phyloP scores from a whole-genome alignment of 495 filamentous ascomycete genomes.

The Penicillium lividum region DNA sequence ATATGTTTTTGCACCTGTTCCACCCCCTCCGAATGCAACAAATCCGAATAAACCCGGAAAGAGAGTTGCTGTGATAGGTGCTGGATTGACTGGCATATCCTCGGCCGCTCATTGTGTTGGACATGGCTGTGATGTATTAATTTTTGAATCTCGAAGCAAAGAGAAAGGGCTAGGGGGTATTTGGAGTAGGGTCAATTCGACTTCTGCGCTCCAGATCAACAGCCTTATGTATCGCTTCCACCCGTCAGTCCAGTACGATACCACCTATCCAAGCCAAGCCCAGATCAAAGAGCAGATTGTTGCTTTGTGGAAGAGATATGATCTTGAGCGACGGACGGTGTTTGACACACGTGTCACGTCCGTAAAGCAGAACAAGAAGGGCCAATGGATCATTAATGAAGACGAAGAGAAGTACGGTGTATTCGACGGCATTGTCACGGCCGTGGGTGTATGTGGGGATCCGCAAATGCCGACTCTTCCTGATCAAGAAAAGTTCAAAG shows the following conservation, averaged over 20 bases:
- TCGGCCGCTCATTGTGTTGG: conserved; percentile 82
- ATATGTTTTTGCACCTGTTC: conserved; percentile 66
- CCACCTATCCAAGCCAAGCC: conserved; percentile 71
- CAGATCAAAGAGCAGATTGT: conserved; percentile 72
- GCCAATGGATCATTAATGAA: conserved; percentile 80
- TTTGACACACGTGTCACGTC: conserved; percentile 70
- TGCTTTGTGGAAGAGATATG: conserved; percentile 73
- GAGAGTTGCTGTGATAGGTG: conserved; percentile 78
- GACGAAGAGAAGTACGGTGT: conserved; percentile 65
- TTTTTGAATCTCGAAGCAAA: conserved; percentile 70
- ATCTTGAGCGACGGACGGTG: conserved; percentile 65
- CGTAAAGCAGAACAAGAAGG: conserved; percentile 65
- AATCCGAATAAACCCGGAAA: conserved; percentile 47
- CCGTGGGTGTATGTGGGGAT: conserved; percentile 77
- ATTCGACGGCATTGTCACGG: conserved; percentile 77
- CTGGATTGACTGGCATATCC: conserved; percentile 79
- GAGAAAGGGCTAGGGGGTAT: conserved; percentile 72
- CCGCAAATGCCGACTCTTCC: conserved; percentile 69
- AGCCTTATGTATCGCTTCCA: conserved; percentile 89
- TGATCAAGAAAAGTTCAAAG: conserved; percentile 66
- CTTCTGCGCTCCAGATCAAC: conserved; percentile 79
- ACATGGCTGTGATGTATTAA: conserved; percentile 78
- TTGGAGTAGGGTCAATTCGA: conserved; percentile 84
- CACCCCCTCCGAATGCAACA: conserved; percentile 57
- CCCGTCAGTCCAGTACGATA: conserved; percentile 71